Base-by-base conservation (phyloP, 306 rosid species). In the Vigna unguiculata region DNA sequence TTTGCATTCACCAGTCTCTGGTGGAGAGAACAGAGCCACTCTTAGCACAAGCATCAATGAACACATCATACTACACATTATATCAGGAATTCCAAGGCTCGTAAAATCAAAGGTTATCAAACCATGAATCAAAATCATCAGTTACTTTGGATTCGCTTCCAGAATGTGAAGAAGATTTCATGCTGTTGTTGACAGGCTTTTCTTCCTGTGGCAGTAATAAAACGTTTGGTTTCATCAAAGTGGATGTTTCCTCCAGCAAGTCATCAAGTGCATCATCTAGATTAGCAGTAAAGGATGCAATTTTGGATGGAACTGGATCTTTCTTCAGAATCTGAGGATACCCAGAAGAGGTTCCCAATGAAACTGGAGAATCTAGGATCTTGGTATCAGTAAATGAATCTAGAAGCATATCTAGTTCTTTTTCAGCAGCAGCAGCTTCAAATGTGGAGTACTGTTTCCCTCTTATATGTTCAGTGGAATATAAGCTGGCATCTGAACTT, bases 121-220 rank as follows among this genome's bases (percentile, higher is more conserved):
- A 85, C 98, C 96, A 89, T 59, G 94, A 85, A 75, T 90, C 94
- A 78, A 93, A 89, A 61, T 90, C 93, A 77, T 89, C 88, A 3
- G 71, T 25, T 58, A 69, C 70, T 82, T 78, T 58, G 71, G 89
- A 51, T 81, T 77, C 85, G 70, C 81, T 80, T 75, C 57, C 91
- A 24, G 90, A 79, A 52, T 51, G 71, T 12, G 92, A 65, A 24
- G 88, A 75, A 38, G 91, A 68, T n/a, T 55, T 86, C 28, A 74
- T 48, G 62, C 54, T 63, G 58, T 52, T 45, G 10, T 34, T 67
- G 28, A 61, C 61, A 58, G 71, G 53, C 34, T 78, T 79, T 69
- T 78, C 86, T 74, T 76, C 85, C 28, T 32, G 82, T 38, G 88
- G 41, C 59, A 47, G 69, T 22, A 49, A 59, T 30, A 69, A 17